These are phyloP conservation scores for Phytomonas francai DNA, from an alignment of 208 protist species.

Conservation along the genomic window DNA sequence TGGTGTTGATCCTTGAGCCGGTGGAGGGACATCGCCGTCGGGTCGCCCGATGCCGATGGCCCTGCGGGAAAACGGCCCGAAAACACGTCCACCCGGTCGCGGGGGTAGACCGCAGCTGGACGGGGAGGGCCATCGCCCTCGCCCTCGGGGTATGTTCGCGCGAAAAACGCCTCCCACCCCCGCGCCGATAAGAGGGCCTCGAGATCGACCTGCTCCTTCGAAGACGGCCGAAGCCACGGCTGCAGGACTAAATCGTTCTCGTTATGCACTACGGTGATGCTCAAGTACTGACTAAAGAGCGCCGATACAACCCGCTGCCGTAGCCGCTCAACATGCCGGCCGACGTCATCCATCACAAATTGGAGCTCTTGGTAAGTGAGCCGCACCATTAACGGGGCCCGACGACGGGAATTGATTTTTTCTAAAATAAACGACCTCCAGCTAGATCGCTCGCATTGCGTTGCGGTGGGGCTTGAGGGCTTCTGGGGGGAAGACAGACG, in stretches of 20 bases:
- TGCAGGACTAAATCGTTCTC: constrained; percentile 36
- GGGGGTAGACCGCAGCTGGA: not conserved
- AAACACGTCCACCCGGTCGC: not conserved
- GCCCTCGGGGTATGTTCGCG: not conserved
- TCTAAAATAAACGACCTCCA: too few species aligned
- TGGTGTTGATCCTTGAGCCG: not conserved
- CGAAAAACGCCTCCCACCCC: constrained; percentile 2
- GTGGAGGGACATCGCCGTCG: not conserved
- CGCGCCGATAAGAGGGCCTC: not conserved
- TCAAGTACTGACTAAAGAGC: constrained; percentile 49
- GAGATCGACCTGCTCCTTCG: not conserved
- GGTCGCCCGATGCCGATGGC: too few species aligned
- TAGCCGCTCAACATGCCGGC: constrained; percentile 34
- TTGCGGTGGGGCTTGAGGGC: too few species aligned
- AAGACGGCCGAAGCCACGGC: constrained; percentile 25
- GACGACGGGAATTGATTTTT: too few species aligned
- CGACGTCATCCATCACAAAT: constrained; percentile 28
- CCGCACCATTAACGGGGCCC: constrained; percentile 6
- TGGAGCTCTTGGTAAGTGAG: constrained; percentile 18
- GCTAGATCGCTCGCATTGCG: too few species aligned
- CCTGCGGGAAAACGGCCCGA: not conserved
- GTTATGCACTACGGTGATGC: constrained; percentile 32
- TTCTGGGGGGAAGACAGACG: too few species aligned
- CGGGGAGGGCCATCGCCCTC: constrained; percentile 1
- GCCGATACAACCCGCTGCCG: constrained; percentile 30